Evolutionary conservation across 257 asterid genomes (phyloP).

Genomic region (Nicotiana otophora): DNA sequence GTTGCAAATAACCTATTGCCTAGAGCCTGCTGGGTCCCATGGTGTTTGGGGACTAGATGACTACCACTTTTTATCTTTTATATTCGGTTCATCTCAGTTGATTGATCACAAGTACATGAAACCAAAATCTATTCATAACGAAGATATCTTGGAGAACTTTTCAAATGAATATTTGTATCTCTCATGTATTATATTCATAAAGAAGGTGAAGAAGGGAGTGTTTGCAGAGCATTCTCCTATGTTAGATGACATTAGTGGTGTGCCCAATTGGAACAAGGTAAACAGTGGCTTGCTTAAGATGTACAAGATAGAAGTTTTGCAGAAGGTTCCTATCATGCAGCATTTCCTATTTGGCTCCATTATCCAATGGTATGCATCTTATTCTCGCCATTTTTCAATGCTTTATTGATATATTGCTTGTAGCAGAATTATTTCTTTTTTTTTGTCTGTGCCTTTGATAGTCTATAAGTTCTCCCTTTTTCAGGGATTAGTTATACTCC

Average conservation of each 20-base stretch:
- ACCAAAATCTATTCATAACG: constrained; percentile 90
- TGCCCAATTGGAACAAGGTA: constrained; percentile 85
- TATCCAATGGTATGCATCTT: constrained; percentile 63
- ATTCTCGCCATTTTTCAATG: background rate
- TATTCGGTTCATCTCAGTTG: constrained; percentile 89
- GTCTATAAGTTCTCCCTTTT: background rate
- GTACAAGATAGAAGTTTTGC: constrained; percentile 85
- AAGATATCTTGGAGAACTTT: constrained; percentile 82
- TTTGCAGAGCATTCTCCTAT: constrained; percentile 96
- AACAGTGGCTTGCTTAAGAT: constrained; percentile 89
- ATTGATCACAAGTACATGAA: constrained; percentile 94
- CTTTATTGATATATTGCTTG: background rate
- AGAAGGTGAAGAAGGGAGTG: constrained; percentile 88
- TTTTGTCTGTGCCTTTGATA: background rate
- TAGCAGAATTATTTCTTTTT: background rate
- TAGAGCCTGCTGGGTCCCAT: constrained; percentile 97
- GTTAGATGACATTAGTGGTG: constrained; percentile 96
- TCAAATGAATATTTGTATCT: constrained; percentile 70
- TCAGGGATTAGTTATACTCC: background rate
- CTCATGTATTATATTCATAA: constrained; percentile 64
- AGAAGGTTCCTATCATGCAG: constrained; percentile 97
- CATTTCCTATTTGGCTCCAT: constrained; percentile 91
- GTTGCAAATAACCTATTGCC: constrained; percentile 62
- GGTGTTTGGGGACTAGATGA: constrained; percentile 99
- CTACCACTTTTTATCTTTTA: constrained; percentile 83